phyloP scores from a whole-genome alignment of 1,284 basidiomycete genomes.

The Ceratobasidium sp. region DNA sequence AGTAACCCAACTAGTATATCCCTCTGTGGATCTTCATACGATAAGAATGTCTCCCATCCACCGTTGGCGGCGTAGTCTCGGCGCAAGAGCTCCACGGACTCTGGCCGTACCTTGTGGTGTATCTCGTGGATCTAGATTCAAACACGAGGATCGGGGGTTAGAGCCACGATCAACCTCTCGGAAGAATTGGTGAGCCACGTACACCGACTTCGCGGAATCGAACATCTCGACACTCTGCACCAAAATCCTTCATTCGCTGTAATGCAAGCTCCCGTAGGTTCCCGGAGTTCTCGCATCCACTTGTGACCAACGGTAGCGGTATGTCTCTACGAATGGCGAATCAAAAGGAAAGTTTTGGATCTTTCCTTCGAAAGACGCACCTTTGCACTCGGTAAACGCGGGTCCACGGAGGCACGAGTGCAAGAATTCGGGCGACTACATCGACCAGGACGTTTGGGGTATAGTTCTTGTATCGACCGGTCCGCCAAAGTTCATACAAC shows the following conservation, averaged over 20 bases:
- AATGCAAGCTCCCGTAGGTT: constrained; percentile 97
- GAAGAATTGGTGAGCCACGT: constrained; percentile 56
- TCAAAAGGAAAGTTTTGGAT: not conserved
- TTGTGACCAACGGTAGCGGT: constrained; percentile 93
- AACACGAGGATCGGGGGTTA: not conserved
- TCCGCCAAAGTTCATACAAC: constrained; percentile 96
- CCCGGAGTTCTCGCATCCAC: constrained; percentile 97
- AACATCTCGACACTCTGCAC: constrained; percentile 97
- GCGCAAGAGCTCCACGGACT: constrained; percentile 96
- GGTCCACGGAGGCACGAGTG: constrained; percentile 98
- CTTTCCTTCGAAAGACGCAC: constrained; percentile 59
- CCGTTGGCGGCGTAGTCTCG: constrained; percentile 98
- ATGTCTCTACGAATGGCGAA: constrained; percentile 77
- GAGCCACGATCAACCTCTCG: not conserved
- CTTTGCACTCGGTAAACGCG: constrained; percentile 97
- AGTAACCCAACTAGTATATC: constrained; percentile 97
- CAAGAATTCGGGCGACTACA: constrained; percentile 95
- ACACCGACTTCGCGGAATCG: constrained; percentile 98
- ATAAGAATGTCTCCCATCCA: constrained; percentile 99
- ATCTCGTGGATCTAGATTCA: constrained; percentile 90
- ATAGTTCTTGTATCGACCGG: constrained; percentile 98
- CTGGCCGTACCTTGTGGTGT: constrained; percentile 96
- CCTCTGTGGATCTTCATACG: constrained; percentile 97
- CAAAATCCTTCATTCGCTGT: constrained; percentile 99
- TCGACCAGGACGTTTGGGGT: constrained; percentile 98